phyloP scores from a whole-genome alignment of 75 land plant genomes.

The Ceratopteris richardii region DNA sequence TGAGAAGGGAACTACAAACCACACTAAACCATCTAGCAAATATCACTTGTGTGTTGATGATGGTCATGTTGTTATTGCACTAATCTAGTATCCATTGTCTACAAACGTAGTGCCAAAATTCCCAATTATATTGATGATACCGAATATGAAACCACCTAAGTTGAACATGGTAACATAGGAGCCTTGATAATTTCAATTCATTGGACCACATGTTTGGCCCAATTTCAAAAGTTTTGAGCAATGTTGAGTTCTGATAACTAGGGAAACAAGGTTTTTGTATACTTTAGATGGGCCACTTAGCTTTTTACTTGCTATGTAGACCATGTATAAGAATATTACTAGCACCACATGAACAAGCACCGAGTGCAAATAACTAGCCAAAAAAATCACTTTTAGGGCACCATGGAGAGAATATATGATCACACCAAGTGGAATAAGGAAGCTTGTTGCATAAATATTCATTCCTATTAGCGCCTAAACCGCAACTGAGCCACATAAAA shows the following conservation, averaged over 20 bases:
- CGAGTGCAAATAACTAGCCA: conserved; percentile 94
- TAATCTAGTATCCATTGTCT: conserved; percentile 95
- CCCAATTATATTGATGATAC: conserved; percentile 91
- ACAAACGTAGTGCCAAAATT: conserved; percentile 96
- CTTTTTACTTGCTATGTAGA: conserved; percentile 60
- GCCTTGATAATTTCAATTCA: conserved; percentile 71
- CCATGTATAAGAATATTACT: conserved; percentile 84
- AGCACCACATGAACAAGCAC: conserved; percentile 85
- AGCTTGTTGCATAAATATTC: conserved; percentile 87
- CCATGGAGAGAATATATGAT: conserved; percentile 88
- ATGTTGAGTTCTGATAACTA: conserved; percentile 44
- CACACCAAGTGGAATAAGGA: conserved; percentile 89
- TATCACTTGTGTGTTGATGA: conserved; percentile 94
- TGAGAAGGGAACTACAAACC: conserved; percentile 97
- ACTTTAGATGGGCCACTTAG: conserved; percentile 82
- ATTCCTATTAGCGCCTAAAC: conserved; percentile 92
- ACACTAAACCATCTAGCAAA: conserved; percentile 84
- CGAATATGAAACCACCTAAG: conserved; percentile 87
- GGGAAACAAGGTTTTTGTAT: conserved; percentile 48
- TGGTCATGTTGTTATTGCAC: conserved; percentile 85
- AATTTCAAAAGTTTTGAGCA: conserved; percentile 47
- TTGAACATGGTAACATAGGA: conserved; percentile 90
- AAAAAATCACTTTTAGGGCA: conserved; percentile 90
- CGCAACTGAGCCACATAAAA: conserved; percentile 94
- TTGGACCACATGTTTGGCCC: conserved; percentile 85